These are phyloP conservation scores for Fusarium cyanostomum DNA, from an alignment of 2,329 filamentous ascomycete species.

Conservation along the genomic window DNA sequence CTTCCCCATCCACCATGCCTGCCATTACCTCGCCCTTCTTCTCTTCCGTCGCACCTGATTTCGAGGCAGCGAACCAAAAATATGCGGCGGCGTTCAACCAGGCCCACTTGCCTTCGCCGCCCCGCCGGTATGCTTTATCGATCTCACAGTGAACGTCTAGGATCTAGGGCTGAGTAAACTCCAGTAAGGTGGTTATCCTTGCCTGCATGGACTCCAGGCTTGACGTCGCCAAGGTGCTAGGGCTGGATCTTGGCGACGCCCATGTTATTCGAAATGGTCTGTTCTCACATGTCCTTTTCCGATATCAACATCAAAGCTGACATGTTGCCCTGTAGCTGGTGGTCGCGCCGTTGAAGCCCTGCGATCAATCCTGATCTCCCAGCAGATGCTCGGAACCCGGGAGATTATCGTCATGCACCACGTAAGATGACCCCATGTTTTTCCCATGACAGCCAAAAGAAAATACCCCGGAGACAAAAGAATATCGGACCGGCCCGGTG, in stretches of 20 bases:
- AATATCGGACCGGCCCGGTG: conserved; percentile 29
- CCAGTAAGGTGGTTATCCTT: conserved; percentile 55
- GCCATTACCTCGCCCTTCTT: conserved; percentile 9
- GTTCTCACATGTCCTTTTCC: background rate
- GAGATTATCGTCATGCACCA: conserved; percentile 82
- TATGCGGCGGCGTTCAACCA: conserved; percentile 35
- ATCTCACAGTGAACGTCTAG: conserved; percentile 3
- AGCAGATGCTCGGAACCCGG: conserved; percentile 79
- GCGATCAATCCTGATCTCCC: conserved; percentile 78
- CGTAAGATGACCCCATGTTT: conserved; percentile 36
- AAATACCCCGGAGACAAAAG: background rate
- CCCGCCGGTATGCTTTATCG: conserved; percentile 30
- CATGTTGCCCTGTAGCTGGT: conserved; percentile 54
- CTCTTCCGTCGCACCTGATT: conserved; percentile 24
- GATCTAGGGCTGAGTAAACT: conserved; percentile 25
- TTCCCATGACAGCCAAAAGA: background rate
- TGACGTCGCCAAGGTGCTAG: conserved; percentile 72
- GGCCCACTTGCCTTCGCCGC: conserved; percentile 37
- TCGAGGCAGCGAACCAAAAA: conserved; percentile 38
- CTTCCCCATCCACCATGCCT: conserved; percentile 8
- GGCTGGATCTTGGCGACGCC: conserved; percentile 73
- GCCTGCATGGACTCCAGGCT: conserved; percentile 86
- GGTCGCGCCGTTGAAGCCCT: conserved; percentile 74
- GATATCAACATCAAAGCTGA: background rate
- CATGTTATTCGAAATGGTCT: conserved; percentile 77